These are phyloP conservation scores for Macrophomina phaseolina DNA, from an alignment of 2,329 filamentous ascomycete genomes.

Conservation along the genomic window DNA sequence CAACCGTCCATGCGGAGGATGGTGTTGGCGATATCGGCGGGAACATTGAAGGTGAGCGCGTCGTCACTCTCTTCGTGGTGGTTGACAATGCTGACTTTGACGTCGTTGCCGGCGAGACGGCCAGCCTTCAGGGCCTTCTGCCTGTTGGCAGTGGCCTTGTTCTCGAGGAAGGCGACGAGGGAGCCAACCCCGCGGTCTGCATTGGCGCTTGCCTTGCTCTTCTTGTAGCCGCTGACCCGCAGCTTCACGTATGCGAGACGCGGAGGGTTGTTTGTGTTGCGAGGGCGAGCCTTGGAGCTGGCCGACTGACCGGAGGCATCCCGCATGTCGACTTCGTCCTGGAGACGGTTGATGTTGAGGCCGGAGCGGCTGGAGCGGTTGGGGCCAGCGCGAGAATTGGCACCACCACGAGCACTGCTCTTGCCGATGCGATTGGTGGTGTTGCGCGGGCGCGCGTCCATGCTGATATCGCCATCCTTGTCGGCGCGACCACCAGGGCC, in stretches of 20 bases:
- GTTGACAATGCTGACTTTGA: constrained; percentile 42
- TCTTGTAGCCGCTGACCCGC: constrained; percentile 47
- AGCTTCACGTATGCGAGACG: neutral
- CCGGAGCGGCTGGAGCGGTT: neutral
- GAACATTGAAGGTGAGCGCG: constrained; percentile 46
- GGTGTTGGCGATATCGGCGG: constrained; percentile 40
- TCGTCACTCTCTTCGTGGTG: constrained; percentile 41
- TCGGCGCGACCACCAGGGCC: constrained; percentile 50
- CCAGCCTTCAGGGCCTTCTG: constrained; percentile 27
- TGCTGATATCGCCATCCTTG: constrained; percentile 66
- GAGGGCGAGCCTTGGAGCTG: constrained; percentile 10
- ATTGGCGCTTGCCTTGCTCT: constrained; percentile 43
- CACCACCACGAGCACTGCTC: constrained; percentile 28
- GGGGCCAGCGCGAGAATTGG: constrained; percentile 27
- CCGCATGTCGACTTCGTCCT: constrained; percentile 37
- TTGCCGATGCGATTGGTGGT: constrained; percentile 37
- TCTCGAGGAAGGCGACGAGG: constrained; percentile 49
- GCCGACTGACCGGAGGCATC: constrained; percentile 30
- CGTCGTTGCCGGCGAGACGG: constrained; percentile 34
- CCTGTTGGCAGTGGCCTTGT: constrained; percentile 42
- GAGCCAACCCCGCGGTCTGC: constrained; percentile 43
- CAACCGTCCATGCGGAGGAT: constrained; percentile 49
- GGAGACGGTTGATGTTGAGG: constrained; percentile 23
- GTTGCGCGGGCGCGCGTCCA: constrained; percentile 55
- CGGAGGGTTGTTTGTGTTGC: constrained; percentile 12